These are phyloP conservation scores for Pythium sp. DNA, from an alignment of 352 stramenopile genomes.

Conservation along the genomic window DNA sequence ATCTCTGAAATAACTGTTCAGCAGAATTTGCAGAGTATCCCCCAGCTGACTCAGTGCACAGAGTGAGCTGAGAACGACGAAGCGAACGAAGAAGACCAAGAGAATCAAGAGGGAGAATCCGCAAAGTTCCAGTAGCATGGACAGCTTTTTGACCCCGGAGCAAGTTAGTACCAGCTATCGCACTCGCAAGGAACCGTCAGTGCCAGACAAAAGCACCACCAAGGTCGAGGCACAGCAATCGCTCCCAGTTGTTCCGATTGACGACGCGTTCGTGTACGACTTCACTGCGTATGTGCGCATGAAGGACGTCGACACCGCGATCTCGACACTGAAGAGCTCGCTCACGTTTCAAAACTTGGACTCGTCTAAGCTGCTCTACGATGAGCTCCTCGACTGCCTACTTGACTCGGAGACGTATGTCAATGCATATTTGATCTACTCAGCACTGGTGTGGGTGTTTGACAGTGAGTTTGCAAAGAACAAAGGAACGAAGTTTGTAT, in stretches of 20 bases:
- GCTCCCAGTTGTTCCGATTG: not conserved
- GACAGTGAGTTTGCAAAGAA: not conserved
- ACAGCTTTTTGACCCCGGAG: not conserved
- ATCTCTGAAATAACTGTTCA: not conserved
- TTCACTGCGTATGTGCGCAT: not conserved
- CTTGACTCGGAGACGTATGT: not conserved
- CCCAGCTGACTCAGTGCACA: not conserved
- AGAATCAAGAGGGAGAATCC: not conserved
- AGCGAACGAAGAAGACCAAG: not conserved
- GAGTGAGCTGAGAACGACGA: not conserved
- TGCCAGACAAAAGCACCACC: not conserved
- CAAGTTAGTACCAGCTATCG: not conserved
- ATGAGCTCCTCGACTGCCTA: constrained; percentile 3
- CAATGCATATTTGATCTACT: not conserved
- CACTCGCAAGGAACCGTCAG: not conserved
- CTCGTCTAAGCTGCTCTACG: not conserved
- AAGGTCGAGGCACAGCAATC: no score
- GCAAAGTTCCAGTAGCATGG: not conserved
- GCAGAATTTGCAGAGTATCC: not conserved
- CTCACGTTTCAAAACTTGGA: not conserved
- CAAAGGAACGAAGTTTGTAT: not conserved
- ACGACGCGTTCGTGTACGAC: not conserved
- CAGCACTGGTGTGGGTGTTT: not conserved
- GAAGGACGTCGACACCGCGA: not conserved
- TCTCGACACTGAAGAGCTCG: not conserved